Evolutionary conservation across 2,329 filamentous ascomycete species (phyloP).

Genomic region (Mariannaea elegans): DNA sequence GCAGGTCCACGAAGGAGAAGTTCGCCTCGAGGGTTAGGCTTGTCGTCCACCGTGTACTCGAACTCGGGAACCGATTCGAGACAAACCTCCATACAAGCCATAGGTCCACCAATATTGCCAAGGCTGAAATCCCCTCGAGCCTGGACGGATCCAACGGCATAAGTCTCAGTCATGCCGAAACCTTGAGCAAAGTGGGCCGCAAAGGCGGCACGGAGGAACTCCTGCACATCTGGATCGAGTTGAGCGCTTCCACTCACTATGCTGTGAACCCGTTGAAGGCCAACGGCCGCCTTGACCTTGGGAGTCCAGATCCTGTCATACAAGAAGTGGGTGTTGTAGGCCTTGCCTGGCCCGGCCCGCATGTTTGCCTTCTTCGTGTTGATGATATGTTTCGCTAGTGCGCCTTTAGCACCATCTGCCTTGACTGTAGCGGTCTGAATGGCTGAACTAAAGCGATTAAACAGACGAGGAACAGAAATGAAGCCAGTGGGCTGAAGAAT

Average conservation of each 20-base stretch:
- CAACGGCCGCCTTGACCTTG: conserved; percentile 85
- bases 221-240: conserved; percentile 86
- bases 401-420: conserved; percentile 80
- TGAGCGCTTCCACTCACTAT: conserved; percentile 93
- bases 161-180: conserved; percentile 94
- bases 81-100: conserved; percentile 76
- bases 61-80: conserved; percentile 90
- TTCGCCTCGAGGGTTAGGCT: conserved; percentile 90
- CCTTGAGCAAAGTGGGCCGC: conserved; percentile 84
- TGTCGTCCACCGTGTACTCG: conserved; percentile 89
- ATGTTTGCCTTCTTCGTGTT: conserved; percentile 82
- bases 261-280: conserved; percentile 74
- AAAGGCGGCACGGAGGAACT: conserved; percentile 87
- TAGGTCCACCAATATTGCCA: conserved; percentile 83
- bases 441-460: conserved; percentile 86
- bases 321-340: conserved; percentile 80
- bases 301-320: conserved; percentile 91
- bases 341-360: conserved; percentile 74
- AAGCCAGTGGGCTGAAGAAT: conserved; percentile 83
- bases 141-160: conserved; percentile 80
- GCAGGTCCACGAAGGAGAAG: conserved; percentile 83
- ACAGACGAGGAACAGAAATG: conserved; percentile 89
- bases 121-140: conserved; percentile 73
- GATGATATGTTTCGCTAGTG: conserved; percentile 82
- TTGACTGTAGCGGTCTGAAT: conserved; percentile 84